These are phyloP conservation scores for Juncus effusus DNA, from an alignment of 176 grass and related monocot genomes.

Conservation along the genomic window DNA sequence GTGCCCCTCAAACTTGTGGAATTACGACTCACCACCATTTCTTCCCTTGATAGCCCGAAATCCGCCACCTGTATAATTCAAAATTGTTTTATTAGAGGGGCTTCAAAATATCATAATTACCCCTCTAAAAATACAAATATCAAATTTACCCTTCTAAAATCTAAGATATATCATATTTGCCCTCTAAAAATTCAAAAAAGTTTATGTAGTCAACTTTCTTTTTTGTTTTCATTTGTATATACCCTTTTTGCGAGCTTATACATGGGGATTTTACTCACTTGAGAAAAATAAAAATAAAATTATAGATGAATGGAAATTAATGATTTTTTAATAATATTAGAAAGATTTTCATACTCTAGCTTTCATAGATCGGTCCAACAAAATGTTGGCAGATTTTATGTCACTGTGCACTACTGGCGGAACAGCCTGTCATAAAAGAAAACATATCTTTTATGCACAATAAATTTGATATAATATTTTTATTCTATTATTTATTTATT, in stretches of 20 bases:
- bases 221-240: no score
- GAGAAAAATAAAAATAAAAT: no score
- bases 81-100: no score
- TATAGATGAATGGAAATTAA: no score
- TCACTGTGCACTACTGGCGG: conserved; percentile 88
- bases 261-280: no score
- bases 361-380: conserved; percentile 83
- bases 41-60: conserved; percentile 94
- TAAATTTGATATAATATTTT: background rate
- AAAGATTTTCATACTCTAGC: conserved; percentile 64
- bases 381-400: conserved; percentile 91
- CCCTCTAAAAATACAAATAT: no score
- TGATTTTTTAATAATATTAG: background rate
- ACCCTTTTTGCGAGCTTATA: no score
- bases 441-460: background rate
- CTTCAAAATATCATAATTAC: no score
- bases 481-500: background rate
- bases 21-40: conserved; percentile 58
- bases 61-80: conserved; percentile 67
- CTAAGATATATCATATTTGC: no score
- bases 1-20: conserved; percentile 74
- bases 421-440: conserved; percentile 65
- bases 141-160: no score
- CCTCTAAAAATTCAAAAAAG: no score
- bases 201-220: no score